phyloP scores from a whole-genome alignment of 2,329 filamentous ascomycete genomes.

The Beauveria pseudobassiana region DNA sequence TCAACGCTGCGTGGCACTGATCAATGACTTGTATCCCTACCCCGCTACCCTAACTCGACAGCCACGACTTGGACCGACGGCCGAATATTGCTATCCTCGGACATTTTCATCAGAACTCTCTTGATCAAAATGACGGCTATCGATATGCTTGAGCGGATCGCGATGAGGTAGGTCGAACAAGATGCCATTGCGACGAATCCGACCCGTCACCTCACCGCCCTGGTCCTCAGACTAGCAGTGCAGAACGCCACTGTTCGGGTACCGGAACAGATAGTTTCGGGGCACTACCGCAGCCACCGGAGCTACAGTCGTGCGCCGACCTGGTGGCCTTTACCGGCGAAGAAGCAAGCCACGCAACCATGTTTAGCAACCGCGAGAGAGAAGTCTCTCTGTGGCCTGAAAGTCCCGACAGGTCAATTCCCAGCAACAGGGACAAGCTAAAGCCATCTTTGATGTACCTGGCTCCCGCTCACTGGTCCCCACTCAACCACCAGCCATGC shows the following conservation, averaged over 20 bases:
- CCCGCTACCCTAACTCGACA: neutral
- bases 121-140: neutral
- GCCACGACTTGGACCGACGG: neutral
- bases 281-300: neutral
- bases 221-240: too few relatives aligned
- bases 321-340: neutral
- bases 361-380: neutral
- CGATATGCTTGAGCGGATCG: neutral
- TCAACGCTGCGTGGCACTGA: neutral
- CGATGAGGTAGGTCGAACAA: neutral
- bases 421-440: neutral
- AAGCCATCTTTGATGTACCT: too few relatives aligned
- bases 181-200: neutral
- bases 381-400: neutral
- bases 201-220: neutral
- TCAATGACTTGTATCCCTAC: neutral
- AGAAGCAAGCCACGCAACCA: neutral
- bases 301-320: neutral
- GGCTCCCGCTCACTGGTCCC: neutral
- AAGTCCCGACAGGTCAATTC: neutral
- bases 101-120: neutral
- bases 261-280: slow-evolving; percentile 4
- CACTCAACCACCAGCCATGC: neutral
- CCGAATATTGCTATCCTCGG: neutral
- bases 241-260: neutral